Evolutionary conservation across 1,284 basidiomycete genomes (phyloP), one percentile per base, ranked within the genome.

Genomic region (Rhodotorula sp.): DNA sequence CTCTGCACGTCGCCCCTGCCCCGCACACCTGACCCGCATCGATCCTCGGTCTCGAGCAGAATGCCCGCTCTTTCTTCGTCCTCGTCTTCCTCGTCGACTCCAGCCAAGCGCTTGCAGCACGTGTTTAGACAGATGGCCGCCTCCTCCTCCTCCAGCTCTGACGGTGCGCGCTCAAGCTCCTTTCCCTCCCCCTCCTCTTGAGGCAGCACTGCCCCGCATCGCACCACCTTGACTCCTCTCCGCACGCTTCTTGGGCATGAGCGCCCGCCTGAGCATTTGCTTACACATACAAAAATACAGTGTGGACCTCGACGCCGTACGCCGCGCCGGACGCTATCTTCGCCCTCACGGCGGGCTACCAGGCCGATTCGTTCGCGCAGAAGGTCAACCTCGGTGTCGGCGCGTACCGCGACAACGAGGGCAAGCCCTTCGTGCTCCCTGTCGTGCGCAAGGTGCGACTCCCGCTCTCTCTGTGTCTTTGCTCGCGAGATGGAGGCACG

Each of bases 371-470:
- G 1, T 88, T 86, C 81, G 85, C 88, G 15, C 84, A 90, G 76
- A 98, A 98, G 84, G 86, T 97, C 81, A 97, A 98, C 83, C 86
- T 99, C 29, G 92, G 94, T 59, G 88, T 95, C 41, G 91, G 92
- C 57, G 93, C 94, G 3, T 95, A 95, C 81, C 85, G 93, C 68
- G 93, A 96, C 79, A 87, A 95, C 79, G 82, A 90, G 77, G 88
- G 86, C 79, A 92, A 90, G 82, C 89, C 94, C 5, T 97, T 92
- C 89, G 87, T 96, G 32, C 87, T 96, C n/a, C 94, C 94, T 32
- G 91, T 93, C 44, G 90, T 96, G 22, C 90, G 89, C 80, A 93
- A 93, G 86, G 92, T 90, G 73, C 58, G 73, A 27, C 17, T 3
- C 0, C 22, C 1, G 12, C 7, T 29, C 3, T 10, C 53, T 34